Base-by-base conservation (phyloP, 768 basidiomycete genomes). In the Hortiboletus campestris region DNA sequence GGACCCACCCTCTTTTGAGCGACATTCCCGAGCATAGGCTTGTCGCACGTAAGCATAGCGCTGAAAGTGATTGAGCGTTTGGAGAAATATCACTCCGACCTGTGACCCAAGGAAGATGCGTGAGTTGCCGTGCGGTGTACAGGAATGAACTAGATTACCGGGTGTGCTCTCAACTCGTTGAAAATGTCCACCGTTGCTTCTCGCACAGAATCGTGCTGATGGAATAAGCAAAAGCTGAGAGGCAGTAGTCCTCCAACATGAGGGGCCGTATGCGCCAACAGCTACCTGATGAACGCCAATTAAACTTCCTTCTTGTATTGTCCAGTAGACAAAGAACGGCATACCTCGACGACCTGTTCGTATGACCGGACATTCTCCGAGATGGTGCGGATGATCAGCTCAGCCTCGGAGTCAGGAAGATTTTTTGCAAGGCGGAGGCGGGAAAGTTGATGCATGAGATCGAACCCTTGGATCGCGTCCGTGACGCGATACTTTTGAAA, bases 221-320 rank as follows among this genome's bases (percentile, higher is more conserved):
- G 96, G 75, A 98, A 97, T 7, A 98, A 76, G 11, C 91, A 89
- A 68, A 97, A 94, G 34, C 88, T 87, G 36, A 98, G 76, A 25
- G 93, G 89, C 20, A 92, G 73, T 16, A 98, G 78, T 2, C 97
- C 96, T 35, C 92, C 91, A 6, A 78, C 77, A 61, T 92, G 87
- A 1, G 86, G 84, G 12, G 90, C 84, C 32, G 90, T 72, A 48
- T 81, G 78, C 2, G 94, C 82, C 29, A 98, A 76, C n/a, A 98
- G 76, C 96, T 98, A 63, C 32, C 34, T 39, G 8, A 31, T 34
- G 32, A 28, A 25, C 13, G 29, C 40, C 42, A 25, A 14, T 35
- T 57, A 12, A 53, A 36, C n/a, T 2, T 31, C 20, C 6, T 22
- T 19, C 0, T 16, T 6, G 0, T 19, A 14, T 19, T 13, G 17